Conservation (phyloP, 495 filamentous ascomycete genomes). For the Penicillium steckii region DNA sequence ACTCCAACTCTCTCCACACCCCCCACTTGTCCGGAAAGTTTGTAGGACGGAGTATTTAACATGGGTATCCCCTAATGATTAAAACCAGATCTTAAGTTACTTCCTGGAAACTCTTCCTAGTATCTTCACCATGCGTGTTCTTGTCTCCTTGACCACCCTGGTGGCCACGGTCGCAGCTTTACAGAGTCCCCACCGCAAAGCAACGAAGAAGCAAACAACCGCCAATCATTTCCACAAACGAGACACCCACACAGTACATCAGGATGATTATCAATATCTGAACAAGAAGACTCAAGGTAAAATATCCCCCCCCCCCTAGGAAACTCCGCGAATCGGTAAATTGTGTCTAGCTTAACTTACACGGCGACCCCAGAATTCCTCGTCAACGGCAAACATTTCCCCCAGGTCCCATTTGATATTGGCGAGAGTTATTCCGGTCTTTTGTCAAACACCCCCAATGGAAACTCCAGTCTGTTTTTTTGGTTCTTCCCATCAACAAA, state of each 20-base stretch:
- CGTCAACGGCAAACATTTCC: conserved; percentile 66
- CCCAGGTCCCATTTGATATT: conserved; percentile 72
- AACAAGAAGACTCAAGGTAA: conserved; percentile 17
- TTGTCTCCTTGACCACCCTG: neutral
- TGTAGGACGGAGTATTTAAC: too few species aligned
- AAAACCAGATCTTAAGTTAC: neutral
- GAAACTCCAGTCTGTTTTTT: conserved; percentile 62
- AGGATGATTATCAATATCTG: conserved; percentile 11
- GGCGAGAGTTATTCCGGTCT: conserved; percentile 75
- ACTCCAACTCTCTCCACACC: neutral
- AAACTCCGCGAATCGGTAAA: neutral
- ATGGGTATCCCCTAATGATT: too few species aligned
- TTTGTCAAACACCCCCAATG: conserved; percentile 61
- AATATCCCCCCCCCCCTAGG: too few species aligned
- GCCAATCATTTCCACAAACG: neutral
- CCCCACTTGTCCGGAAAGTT: neutral
- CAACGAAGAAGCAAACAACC: conserved; percentile 1
- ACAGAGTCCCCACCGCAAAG: conserved; percentile 20
- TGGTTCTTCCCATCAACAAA: conserved; percentile 74
- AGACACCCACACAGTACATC: neutral
- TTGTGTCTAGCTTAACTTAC: neutral
- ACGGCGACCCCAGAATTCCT: conserved; percentile 46
- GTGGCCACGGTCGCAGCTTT: conserved; percentile 11
- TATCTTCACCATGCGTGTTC: conserved; percentile 8
- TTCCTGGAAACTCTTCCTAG: neutral